Percentiles rank a stretch among this genome's conserved stretches.
Conservation (phyloP, 2,329 filamentous ascomycete species). For the Neofusicoccum sp. region DNA sequence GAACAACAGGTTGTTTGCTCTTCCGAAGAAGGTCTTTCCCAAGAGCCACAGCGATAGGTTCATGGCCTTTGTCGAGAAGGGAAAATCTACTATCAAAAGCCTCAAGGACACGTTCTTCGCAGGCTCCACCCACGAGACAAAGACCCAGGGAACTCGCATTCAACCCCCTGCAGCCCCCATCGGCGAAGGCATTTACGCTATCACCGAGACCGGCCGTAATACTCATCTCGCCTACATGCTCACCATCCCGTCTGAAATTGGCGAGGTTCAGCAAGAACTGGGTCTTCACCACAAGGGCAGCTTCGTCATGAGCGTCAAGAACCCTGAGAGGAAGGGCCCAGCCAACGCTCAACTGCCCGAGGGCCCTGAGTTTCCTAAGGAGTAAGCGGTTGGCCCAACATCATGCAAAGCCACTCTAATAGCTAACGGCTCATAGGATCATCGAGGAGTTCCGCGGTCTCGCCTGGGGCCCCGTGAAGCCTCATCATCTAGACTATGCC, state of each 20-base stretch:
- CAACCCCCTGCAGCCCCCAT: slow-evolving; percentile 68
- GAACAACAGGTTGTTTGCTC: slow-evolving; percentile 69
- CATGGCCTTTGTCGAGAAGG: slow-evolving; percentile 81
- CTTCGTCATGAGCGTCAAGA: slow-evolving; percentile 78
- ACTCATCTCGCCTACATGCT: slow-evolving; percentile 78
- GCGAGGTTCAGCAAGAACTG: slow-evolving; percentile 71
- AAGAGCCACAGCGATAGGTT: slow-evolving; percentile 66
- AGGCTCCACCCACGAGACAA: slow-evolving; percentile 68
- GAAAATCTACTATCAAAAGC: slow-evolving; percentile 61
- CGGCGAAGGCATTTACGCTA: slow-evolving; percentile 83
- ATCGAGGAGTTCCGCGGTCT: slow-evolving; percentile 68
- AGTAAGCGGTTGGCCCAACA: slow-evolving; percentile 48
- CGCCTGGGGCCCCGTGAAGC: slow-evolving; percentile 72
- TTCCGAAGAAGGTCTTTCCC: slow-evolving; percentile 84
- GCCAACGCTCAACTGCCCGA: slow-evolving; percentile 62
- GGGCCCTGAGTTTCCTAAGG: slow-evolving; percentile 66
- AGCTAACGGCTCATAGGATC: slow-evolving; percentile 48
- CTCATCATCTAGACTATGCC: slow-evolving; percentile 70
- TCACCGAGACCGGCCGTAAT: slow-evolving; percentile 68
- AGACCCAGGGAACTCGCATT: slow-evolving; percentile 68
- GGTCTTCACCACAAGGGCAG: slow-evolving; percentile 70
- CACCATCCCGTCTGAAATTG: slow-evolving; percentile 68
- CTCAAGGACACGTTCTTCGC: slow-evolving; percentile 72
- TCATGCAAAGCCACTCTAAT: background rate
- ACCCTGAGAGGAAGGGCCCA: slow-evolving; percentile 68